Evolutionary conservation across 305 asterid genomes (phyloP), one percentile per base, ranked within the genome.

Genomic region (Fraxinus baroniana): DNA sequence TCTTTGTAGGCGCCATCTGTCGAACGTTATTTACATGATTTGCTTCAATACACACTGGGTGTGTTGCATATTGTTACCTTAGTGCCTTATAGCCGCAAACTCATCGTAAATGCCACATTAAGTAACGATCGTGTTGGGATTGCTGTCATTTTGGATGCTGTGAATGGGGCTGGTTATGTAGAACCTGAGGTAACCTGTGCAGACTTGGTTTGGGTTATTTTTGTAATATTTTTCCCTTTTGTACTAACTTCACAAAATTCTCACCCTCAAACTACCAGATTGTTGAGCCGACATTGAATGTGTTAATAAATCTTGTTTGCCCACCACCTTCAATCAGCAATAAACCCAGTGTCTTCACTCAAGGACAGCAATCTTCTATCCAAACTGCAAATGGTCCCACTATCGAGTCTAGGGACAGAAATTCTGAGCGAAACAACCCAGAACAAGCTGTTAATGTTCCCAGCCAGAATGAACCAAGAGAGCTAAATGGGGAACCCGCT

Each of bases 251-350:
- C 64, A 32, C 49, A 62, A n/a, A 82, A 62, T 70, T 62, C n/a
- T 74, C 39, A 79, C 55, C 82, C 30, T 35, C 15, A 39, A 84
- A 82, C 74, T 88, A 74, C 32, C 73, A 97, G 98, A 95, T 97
- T 84, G 95, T 97, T 81, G 97, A 92, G 87, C 97, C 98, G 5
- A 97, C 99, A 30, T 83, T 97, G 87, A 92, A 90, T 84, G 91
- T 95, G 80, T 88, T 95, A 84, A 94, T 97, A 86, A 95, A 94
- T 87, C 97, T 95, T 49, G 99, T 97, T 30, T 97, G 99, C 86
- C 98, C 99, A 81, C 98, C 99, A 78, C 98, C 98, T 82, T 95
- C 99, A 82, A 95, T 97, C 82, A 95, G 98, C 92, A 92, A 93
- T 83, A 97, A 93, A 87, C 93, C 99, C 72, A 86, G 93, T 84